Conservation (phyloP, 2,329 filamentous ascomycete genomes). For the Pseudogymnoascus sp. region DNA sequence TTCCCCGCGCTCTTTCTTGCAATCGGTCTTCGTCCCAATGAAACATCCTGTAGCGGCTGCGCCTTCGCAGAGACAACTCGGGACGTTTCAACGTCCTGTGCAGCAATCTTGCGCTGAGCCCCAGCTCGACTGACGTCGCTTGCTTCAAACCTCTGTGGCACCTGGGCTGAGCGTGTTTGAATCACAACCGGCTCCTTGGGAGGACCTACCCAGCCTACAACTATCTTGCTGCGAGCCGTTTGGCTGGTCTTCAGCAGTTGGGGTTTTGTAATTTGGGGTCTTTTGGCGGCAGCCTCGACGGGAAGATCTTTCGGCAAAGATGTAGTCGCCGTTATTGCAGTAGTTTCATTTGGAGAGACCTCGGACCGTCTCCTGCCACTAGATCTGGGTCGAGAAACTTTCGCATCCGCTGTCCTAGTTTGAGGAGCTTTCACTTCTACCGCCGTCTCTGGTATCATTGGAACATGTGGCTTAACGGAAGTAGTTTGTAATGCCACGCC, state of each 20-base stretch:
- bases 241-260: constrained; percentile 3
- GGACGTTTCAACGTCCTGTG: neutral
- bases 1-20: neutral
- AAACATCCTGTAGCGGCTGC: neutral
- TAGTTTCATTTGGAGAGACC: neutral
- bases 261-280: neutral
- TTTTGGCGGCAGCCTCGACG: neutral
- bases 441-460: neutral
- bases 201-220: neutral
- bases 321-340: neutral
- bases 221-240: constrained; percentile 11
- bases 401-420: neutral
- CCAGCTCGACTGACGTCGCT: neutral
- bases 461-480: neutral
- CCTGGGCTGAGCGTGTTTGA: neutral
- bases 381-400: neutral
- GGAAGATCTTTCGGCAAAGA: neutral
- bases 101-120: neutral
- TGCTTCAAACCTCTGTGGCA: neutral
- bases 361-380: neutral
- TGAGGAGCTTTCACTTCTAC: neutral
- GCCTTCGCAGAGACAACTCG: neutral
- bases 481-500: neutral
- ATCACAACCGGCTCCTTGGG: neutral
- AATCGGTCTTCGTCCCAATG: neutral